Base-by-base conservation (phyloP, 768 basidiomycete species). In the Mycena vitilis region DNA sequence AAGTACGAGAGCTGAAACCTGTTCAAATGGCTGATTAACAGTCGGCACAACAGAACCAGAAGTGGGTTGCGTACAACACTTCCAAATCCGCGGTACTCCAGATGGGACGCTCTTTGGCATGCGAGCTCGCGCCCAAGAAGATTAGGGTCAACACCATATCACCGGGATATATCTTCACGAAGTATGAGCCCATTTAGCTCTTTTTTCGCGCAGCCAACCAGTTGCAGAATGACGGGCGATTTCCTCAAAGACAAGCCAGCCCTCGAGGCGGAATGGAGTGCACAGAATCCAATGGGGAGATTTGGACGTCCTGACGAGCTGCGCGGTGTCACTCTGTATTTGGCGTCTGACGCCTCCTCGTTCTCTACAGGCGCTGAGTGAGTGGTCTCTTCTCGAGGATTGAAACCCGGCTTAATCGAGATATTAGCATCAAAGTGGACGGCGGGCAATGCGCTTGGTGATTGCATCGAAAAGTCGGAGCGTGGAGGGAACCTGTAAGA, bases 11-110 rank as follows among this genome's bases (percentile, higher is more conserved):
- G 48, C 25, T 34, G 7, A 20, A 2, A 5, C 34, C 16, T 34
- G 30, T 53, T 34, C 18, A 15, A 53, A 34, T 53, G 16, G 15
- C 7, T 49, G 45, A 38, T 45, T 38, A 38, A 45, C 7, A 5
- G 16, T 54, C 34, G 34, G 62, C 42, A 36, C 2, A 65, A 20
- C 70, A 91, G 90, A 84, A 84, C 70, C 89, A 90, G 68, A 83
- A 86, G 20, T 92, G 89, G 89, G 84, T 88, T 44, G 88, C 89
- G 2, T 93, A 93, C 78, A 92, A 92, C 75, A 86, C 87, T 23
- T 88, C 87, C 78, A 94, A 93, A 79, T 83, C 89, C 1, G 92
- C 89, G n/a, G 89, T 94, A n/a, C 69, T 92, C 40, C 92, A 94
- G 79, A 91, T 92, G 89, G 87, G 82, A 4, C 88, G 92, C 44